Base-by-base conservation (phyloP, 768 basidiomycete species). In the Hericium rajendrae region DNA sequence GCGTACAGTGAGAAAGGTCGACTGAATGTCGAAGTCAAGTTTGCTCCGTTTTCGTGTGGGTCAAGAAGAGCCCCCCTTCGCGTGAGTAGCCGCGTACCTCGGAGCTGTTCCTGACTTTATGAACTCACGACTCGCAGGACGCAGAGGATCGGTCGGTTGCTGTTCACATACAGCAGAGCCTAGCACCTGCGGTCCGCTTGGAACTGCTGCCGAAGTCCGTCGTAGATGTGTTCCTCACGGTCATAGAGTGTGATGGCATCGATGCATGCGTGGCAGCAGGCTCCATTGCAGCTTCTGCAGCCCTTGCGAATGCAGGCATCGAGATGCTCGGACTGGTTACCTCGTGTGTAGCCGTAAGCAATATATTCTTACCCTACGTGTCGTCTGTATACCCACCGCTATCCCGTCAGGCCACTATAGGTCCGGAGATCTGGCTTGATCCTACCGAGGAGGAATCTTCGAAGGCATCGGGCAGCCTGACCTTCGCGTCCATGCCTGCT, bases 21-120 rank as follows among this genome's bases (percentile, higher is more conserved):
- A 54, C 72, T 99, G 53, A 97, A 93, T 59, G 89, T 99, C 6
- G 94, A 98, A 72, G 91, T 98, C 53, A 97, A 97, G 71, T 97
- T 94, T 65, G 81, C 94, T 2, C 97, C 97, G 0, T 99, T 95
- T 69, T 92, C 97, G 8, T 92, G 86, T 64, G 71, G 74, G 28
- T 78, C 76, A 15, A 76, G 95, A 62, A 77, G 88, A 67, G 86
- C 88, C 6, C 95, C 95, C 0, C 80, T 95, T 64, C 85, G 89
- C 60, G 95, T 95, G 71, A 72, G 86, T 67, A 3, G 38, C 8
- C 51, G 38, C 48, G 54, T 26, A 28, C 38, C 46, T 28, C 52
- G 10, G 28, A 43, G 43, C 28, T 53, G 32, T 6, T 32, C 9
- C 32, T 32, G 32, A 8, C 32, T 32, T 32, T 6, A 32, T 32